phyloP scores from a whole-genome alignment of 164 flowering plant genomes.

The Dillenia turbinata region DNA sequence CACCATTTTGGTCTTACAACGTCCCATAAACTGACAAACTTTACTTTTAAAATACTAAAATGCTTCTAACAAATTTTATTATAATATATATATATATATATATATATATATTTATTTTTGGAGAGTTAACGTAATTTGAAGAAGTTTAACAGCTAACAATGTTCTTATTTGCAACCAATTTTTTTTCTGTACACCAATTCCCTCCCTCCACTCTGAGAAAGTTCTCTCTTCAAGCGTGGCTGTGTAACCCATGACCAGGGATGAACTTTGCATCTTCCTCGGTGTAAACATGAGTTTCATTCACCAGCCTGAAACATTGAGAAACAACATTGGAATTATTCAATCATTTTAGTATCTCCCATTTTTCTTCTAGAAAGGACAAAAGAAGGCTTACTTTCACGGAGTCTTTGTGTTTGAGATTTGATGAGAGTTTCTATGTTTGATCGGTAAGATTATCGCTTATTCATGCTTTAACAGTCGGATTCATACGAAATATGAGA shows the following conservation, averaged over 20 bases:
- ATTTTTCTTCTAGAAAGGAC: too few relatives aligned
- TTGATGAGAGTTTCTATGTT: too few relatives aligned
- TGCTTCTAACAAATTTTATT: neutral
- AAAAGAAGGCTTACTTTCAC: too few relatives aligned
- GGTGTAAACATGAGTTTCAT: constrained; percentile 80
- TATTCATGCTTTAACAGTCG: too few relatives aligned
- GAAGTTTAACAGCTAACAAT: constrained; percentile 3
- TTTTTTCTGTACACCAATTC: constrained; percentile 19
- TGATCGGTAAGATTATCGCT: too few relatives aligned
- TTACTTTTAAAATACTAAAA: too few relatives aligned
- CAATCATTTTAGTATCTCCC: neutral
- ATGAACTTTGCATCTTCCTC: constrained; percentile 81
- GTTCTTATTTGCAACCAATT: neutral
- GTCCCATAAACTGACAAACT: too few relatives aligned
- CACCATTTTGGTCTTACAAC: too few relatives aligned
- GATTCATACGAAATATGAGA: too few relatives aligned
- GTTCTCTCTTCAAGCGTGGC: constrained; percentile 19
- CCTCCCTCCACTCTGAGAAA: constrained; percentile 1
- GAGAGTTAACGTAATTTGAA: neutral
- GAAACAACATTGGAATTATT: neutral
- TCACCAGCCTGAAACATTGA: constrained; percentile 48
- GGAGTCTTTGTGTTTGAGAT: too few relatives aligned
- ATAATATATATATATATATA: neutral
- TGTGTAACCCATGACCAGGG: constrained; percentile 69
- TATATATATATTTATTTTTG: too few relatives aligned